Evolutionary conservation across 805 yeast genomes (phyloP).

Genomic region (Saturnispora silvae): DNA sequence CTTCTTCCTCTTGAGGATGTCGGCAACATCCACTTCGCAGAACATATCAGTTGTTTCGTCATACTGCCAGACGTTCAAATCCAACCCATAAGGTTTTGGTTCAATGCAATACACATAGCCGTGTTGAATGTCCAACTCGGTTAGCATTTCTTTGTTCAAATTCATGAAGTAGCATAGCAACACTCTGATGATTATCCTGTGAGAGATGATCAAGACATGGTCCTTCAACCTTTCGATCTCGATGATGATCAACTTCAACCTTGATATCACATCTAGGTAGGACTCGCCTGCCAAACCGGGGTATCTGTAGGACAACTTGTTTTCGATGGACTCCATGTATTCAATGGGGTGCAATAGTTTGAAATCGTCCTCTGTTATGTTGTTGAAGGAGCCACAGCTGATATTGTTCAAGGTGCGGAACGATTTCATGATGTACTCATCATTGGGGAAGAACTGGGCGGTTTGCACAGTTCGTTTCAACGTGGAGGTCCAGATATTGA

Average conservation of each 20-base stretch:
- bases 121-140: constrained; percentile 29
- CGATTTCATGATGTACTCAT: constrained; percentile 23
- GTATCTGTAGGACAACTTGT: constrained; percentile 25
- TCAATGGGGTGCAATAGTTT: constrained; percentile 19
- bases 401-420: constrained; percentile 28
- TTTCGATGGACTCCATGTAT: constrained; percentile 21
- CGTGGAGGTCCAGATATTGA: constrained; percentile 28
- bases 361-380: constrained; percentile 24
- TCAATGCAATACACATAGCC: constrained; percentile 28
- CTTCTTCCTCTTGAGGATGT: constrained; percentile 26
- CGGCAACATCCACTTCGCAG: constrained; percentile 29
- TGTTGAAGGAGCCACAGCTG: constrained; percentile 27
- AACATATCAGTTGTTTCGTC: constrained; percentile 27
- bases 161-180: constrained; percentile 29
- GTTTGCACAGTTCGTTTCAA: constrained; percentile 25
- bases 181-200: constrained; percentile 27
- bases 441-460: constrained; percentile 22
- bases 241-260: constrained; percentile 27
- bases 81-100: constrained; percentile 31
- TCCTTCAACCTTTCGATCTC: constrained; percentile 28
- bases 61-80: constrained; percentile 28
- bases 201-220: constrained; percentile 27
- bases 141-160: constrained; percentile 27
- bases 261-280: constrained; percentile 26
- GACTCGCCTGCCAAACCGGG: constrained; percentile 32